Evolutionary conservation across 208 protist genomes (phyloP), one percentile per base, ranked within the genome.

Genomic region (Vickermania ingenoplastis): DNA sequence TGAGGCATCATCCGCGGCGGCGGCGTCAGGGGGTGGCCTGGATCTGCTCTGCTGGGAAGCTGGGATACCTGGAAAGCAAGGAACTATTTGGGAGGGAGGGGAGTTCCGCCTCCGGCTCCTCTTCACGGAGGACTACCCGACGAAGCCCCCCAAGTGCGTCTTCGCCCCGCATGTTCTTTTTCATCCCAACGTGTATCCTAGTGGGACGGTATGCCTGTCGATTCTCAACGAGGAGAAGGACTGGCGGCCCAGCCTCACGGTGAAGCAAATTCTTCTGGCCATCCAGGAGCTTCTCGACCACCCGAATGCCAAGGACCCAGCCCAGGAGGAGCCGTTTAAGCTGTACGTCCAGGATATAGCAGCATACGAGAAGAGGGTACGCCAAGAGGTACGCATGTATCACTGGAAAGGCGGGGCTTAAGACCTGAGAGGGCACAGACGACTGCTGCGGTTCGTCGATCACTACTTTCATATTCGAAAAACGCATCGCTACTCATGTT

Each of bases 101-200:
- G 77, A 97, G 57, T 99, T 97, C 63, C 85, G 83, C 14, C 57
- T 99, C 0, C 62, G 69, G 7, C 81, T 99, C 27, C 67, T 83
- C 59, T 99, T 99, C 67, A 85, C 92, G 1, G 94, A 98, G 62
- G 97, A 99, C 57, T 99, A 99, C 75, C 98, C 98, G 45, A 92
- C 78, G 21, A 96, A 94, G 59, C 97, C 98, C 2, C 98, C 98
- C 1, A 99, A 99, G 77, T 99, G 96, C 81, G 84, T 91, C 75
- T 99, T 99, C 60, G 77, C 65, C 1, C 94, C 94, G 24, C 36
- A 45, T 45, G 86, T 96, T 3, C 81, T 99, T 14, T 99, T 99
- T 72, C 98, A 99, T 77, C 98, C 98, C 17, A 99, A 99, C 72
- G 81, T 99, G 2, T 99, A 98, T 69, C 97, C 97, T 0, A 97